phyloP scores from a whole-genome alignment of 2,329 filamentous ascomycete genomes.

The Apiospora pterosperma region DNA sequence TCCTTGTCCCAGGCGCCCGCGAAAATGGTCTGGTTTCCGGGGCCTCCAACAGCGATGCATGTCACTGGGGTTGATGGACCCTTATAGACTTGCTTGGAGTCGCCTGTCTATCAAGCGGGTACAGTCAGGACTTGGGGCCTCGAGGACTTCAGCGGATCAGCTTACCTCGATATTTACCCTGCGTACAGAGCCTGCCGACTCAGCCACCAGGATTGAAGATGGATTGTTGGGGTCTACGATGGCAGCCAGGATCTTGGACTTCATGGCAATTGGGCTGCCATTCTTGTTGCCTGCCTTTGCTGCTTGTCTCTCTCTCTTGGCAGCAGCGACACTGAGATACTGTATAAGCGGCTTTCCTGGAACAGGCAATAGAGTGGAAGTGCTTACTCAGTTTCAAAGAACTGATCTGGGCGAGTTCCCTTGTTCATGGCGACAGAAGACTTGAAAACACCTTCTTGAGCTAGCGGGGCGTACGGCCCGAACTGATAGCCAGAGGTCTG shows the following conservation, averaged over 20 bases:
- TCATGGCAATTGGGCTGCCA: slow-evolving; percentile 75
- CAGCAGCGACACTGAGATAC: slow-evolving; percentile 44
- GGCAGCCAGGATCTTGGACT: slow-evolving; percentile 82
- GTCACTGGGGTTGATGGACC: slow-evolving; percentile 80
- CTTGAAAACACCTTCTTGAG: neutral
- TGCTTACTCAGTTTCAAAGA: slow-evolving; percentile 86
- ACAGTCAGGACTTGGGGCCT: neutral
- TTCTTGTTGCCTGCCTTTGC: slow-evolving; percentile 72
- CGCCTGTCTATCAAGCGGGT: slow-evolving; percentile 30
- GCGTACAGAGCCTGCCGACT: slow-evolving; percentile 79
- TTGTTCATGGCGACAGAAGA: slow-evolving; percentile 42
- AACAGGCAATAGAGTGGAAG: neutral
- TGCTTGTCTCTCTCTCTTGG: slow-evolving; percentile 56
- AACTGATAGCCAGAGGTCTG: neutral
- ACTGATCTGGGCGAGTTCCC: slow-evolving; percentile 72
- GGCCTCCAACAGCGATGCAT: slow-evolving; percentile 64
- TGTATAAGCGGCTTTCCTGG: slow-evolving; percentile 33
- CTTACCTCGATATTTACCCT: slow-evolving; percentile 71
- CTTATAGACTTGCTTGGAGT: slow-evolving; percentile 53
- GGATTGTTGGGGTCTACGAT: slow-evolving; percentile 62
- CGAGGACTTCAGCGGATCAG: neutral
- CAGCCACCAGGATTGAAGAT: slow-evolving; percentile 70
- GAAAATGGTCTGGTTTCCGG: slow-evolving; percentile 60
- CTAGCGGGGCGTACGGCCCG: neutral
- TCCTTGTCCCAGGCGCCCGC: slow-evolving; percentile 94